phyloP scores from a whole-genome alignment of 495 filamentous ascomycete species.

The Daldinia grandis region DNA sequence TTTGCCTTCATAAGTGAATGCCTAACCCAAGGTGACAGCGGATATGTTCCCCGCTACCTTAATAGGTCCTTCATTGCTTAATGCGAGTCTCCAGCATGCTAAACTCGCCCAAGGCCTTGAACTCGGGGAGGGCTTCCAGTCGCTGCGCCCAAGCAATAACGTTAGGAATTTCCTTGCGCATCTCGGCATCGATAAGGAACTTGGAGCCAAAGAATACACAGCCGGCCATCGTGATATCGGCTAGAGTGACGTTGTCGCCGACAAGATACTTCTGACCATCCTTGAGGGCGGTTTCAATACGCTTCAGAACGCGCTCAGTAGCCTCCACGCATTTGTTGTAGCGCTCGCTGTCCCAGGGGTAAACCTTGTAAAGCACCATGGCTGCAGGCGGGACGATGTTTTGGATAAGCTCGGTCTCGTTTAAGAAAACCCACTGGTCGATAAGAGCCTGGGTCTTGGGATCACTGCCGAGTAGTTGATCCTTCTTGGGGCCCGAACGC shows the following conservation, averaged over 20 bases:
- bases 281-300: constrained; percentile 55
- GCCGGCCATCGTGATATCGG: constrained; percentile 60
- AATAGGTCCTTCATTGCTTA: constrained; percentile 10
- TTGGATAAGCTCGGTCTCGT: constrained; percentile 55
- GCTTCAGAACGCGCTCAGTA: constrained; percentile 50
- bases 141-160: constrained; percentile 56
- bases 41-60: background rate
- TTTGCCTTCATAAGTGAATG: background rate
- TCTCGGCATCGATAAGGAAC: constrained; percentile 60
- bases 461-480: constrained; percentile 60
- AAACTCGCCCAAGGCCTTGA: constrained; percentile 59
- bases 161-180: constrained; percentile 56
- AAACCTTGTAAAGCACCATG: constrained; percentile 48
- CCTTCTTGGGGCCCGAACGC: constrained; percentile 59
- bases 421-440: constrained; percentile 60
- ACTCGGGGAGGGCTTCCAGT: constrained; percentile 53
- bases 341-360: constrained; percentile 48
- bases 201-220: constrained; percentile 52
- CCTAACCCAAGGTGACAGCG: too few relatives aligned
- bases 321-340: constrained; percentile 44
- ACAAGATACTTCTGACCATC: constrained; percentile 57
- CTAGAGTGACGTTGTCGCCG: constrained; percentile 60
- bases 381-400: constrained; percentile 42
- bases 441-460: constrained; percentile 58
- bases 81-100: constrained; percentile 53